phyloP scores from a whole-genome alignment of 2,329 filamentous ascomycete genomes.

The Colletotrichum sublineola region DNA sequence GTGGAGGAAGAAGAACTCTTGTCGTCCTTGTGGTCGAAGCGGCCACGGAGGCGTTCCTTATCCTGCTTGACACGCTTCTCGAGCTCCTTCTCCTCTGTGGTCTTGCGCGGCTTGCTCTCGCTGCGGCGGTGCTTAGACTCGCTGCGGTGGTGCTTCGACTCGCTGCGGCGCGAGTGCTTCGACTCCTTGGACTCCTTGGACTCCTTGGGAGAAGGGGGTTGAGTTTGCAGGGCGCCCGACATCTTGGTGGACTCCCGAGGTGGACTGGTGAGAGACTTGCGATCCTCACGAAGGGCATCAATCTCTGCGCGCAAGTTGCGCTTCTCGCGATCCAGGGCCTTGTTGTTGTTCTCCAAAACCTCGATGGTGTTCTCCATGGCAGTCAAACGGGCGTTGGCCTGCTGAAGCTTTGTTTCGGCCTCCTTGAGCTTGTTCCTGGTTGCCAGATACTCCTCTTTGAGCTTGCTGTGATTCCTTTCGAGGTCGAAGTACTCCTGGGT shows the following conservation, averaged over 20 bases:
- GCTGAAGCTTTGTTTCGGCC: conserved; percentile 7
- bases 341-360: conserved; percentile 55
- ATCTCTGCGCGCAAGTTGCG: conserved; percentile 49
- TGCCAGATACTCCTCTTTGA: conserved; percentile 39
- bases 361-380: conserved; percentile 36
- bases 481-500: conserved; percentile 41
- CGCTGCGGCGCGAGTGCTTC: conserved; percentile 47
- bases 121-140: conserved; percentile 48
- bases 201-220: conserved; percentile 42
- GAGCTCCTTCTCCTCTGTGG: conserved; percentile 41
- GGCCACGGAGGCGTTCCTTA: conserved; percentile 54
- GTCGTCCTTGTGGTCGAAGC: conserved; percentile 52
- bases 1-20: conserved; percentile 45
- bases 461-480: conserved; percentile 29
- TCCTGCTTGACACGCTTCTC: conserved; percentile 48
- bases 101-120: conserved; percentile 48
- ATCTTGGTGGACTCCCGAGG: conserved; percentile 44
- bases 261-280: conserved; percentile 29
- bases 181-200: conserved; percentile 20
- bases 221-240: conserved; percentile 47
- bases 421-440: conserved; percentile 45
- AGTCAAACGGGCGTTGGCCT: conserved; percentile 47
- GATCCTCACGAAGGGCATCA: conserved; percentile 40
- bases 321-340: conserved; percentile 44
- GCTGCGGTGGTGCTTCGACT: conserved; percentile 32